phyloP scores from a whole-genome alignment of 129 eudicot genomes.

The Chrysanthemum seticuspe region DNA sequence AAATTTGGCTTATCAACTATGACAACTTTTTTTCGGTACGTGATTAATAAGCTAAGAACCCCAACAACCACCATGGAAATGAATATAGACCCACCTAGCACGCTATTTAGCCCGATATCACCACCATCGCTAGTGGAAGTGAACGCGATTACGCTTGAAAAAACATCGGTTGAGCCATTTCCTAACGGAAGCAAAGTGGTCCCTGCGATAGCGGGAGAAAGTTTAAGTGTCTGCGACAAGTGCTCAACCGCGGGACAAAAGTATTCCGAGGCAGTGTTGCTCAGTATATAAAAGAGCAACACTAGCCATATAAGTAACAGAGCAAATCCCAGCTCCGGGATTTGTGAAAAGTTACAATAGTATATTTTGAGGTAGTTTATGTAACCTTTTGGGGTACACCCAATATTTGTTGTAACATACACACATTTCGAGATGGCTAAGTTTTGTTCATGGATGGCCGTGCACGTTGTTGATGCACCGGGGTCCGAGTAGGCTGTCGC shows the following conservation, averaged over 20 bases:
- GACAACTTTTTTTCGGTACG: slow-evolving; percentile 25
- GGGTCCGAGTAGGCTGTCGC: slow-evolving; percentile 18
- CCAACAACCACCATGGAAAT: slow-evolving; percentile 62
- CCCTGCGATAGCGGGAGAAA: slow-evolving; percentile 68
- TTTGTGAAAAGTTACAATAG: slow-evolving; percentile 42
- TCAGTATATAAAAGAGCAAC: slow-evolving; percentile 51
- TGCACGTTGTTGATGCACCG: slow-evolving; percentile 30
- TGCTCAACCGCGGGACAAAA: slow-evolving; percentile 55
- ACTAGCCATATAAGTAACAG: slow-evolving; percentile 56
- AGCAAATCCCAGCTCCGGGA: slow-evolving; percentile 40
- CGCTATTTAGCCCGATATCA: slow-evolving; percentile 61
- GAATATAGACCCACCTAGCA: slow-evolving; percentile 72
- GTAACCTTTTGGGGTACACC: slow-evolving; percentile 53
- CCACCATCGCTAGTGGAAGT: slow-evolving; percentile 45
- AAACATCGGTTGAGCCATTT: slow-evolving; percentile 66
- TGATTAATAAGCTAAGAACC: slow-evolving; percentile 35
- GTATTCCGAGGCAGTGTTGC: slow-evolving; percentile 61
- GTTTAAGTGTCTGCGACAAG: slow-evolving; percentile 45
- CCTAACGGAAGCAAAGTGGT: slow-evolving; percentile 76
- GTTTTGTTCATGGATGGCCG: slow-evolving; percentile 28
- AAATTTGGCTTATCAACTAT: slow-evolving; percentile 42
- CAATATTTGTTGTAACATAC: slow-evolving; percentile 36
- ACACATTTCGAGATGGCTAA: slow-evolving; percentile 39
- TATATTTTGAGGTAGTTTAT: slow-evolving; percentile 51
- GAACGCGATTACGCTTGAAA: slow-evolving; percentile 57